Evolutionary conservation across 2,329 filamentous ascomycete species (phyloP), one percentile per base, ranked within the genome.

Genomic region (Fusarium buharicum): DNA sequence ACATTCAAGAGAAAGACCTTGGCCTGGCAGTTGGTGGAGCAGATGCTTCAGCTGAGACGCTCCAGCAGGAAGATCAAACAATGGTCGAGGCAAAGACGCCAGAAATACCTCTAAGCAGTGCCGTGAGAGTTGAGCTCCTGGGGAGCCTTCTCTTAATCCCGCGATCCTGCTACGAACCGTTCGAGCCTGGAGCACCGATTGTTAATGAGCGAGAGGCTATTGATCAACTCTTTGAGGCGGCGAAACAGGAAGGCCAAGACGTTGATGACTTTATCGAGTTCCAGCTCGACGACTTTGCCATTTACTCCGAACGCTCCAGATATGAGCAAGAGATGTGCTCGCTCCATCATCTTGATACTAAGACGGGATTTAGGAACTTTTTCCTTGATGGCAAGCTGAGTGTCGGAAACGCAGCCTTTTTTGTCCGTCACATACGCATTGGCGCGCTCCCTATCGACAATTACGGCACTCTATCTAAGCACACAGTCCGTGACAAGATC

Each of bases 361-460:
- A 65, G 18, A 13, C 11, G 0, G 76, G 71, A 0, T 74, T 73
- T 34, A 72, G 69, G 14, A 67, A 59, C 5, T 80, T 86, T 49
- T 84, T 78, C 40, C 85, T 91, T 33, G 86, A 91, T 62, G 90
- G 90, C 0, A 70, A 83, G 0, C 71, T 93, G 0, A 81, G 78
- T 9, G 53, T 78, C 4, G 82, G 81, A 0, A 66, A 74, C 1
- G 52, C 28, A 17, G 71, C 49, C 4, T 76, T 77, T 36, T 90
- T 84, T 52, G 79, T 94, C 0, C 74, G 83, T 40, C 75, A 72
- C 0, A 77, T 91, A 0, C 76, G 79, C 0, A 90, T 94, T 41
- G 69, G 75, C 0, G 77, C 82, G 1, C 75, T 90, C 2, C 87
- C 89, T 0, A 82, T 95, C 11, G 89, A 86, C 2, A 86, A 87